Evolutionary conservation across 169 alveolate species (phyloP), one percentile per base, ranked within the genome.

Genomic region (Babesia ovata): DNA sequence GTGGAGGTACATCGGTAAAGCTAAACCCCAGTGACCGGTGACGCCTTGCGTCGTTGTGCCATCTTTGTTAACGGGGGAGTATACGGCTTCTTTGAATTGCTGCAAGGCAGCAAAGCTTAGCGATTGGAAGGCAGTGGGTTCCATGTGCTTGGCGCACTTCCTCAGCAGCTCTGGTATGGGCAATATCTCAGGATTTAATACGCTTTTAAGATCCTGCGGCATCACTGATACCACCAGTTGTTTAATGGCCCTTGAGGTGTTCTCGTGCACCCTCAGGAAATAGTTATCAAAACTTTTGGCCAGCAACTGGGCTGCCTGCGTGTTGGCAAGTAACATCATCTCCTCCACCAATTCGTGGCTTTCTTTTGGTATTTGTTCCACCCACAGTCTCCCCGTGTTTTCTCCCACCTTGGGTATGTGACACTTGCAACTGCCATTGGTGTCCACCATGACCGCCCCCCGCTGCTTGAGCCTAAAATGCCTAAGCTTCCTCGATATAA

Each of bases 1-100:
- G 86, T 98, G 99, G 36, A 99, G 96, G 83, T 98, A 98, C 39
- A 95, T 88, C 49, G 94, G 97, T 65, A 96, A 95, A 0, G 98
- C 98, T 29, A 98, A 88, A 52, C 99, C 99, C 94, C 98, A 98
- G 85, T 98, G 99, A 60, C 74, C 62, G 13, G 65, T 39, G 2
- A 60, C 29, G 28, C 39, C 39, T 24, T 13, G 16, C 29, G 85
- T 71, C 16, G 56, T 61, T 21, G 70, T 58, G 21, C 24, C 63
- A 14, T 66, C 77, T 53, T 78, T 85, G 59, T 59, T 29, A 28
- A 65, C 48, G 0, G 93, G 91, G 22, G 84, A 67, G 54, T 90
- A 90, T 4, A 84, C 63, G 19, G 94, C 94, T 46, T 85, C 92
- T 39, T 90, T 90, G 70, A 86, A 90, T 50, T 86, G 69, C 54